A percentile compares a stretch with the other conserved stretches of the same genome.
Evolutionary conservation across 768 basidiomycete species (phyloP).

Genomic region (Kwoniella heveanensis): DNA sequence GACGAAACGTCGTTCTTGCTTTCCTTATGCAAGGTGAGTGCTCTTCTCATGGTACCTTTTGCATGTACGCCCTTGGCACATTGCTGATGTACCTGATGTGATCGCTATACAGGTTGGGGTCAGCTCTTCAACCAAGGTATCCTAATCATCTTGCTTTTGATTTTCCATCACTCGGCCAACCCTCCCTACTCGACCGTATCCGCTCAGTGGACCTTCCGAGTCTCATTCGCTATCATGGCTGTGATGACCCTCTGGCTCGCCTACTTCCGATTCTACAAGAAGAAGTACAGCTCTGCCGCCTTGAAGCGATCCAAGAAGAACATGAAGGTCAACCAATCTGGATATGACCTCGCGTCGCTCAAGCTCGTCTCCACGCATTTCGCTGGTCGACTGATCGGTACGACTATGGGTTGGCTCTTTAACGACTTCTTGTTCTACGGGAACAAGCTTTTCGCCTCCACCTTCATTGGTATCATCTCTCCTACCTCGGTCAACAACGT

Average conservation of each 20-base stretch:
- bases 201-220: slow-evolving; percentile 58
- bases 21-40: slow-evolving; percentile 58
- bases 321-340: slow-evolving; percentile 52
- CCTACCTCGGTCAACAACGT: slow-evolving; percentile 53
- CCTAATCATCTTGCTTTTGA: slow-evolving; percentile 57
- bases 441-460: slow-evolving; percentile 57
- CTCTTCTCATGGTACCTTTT: not conserved
- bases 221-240: slow-evolving; percentile 58
- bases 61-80: no score
- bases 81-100: no score
- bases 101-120: slow-evolving; percentile 52
- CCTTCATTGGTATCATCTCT: slow-evolving; percentile 58
- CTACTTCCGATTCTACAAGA: slow-evolving; percentile 58
- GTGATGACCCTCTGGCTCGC: slow-evolving; percentile 58
- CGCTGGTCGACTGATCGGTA: slow-evolving; percentile 45
- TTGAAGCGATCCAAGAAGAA: slow-evolving; percentile 54
- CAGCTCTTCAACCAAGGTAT: slow-evolving; percentile 56
- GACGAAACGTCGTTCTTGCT: slow-evolving; percentile 57
- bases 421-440: slow-evolving; percentile 58
- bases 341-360: slow-evolving; percentile 57
- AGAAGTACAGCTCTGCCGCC: slow-evolving; percentile 53
- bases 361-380: slow-evolving; percentile 56
- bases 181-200: slow-evolving; percentile 51
- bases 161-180: slow-evolving; percentile 54
- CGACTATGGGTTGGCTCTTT: slow-evolving; percentile 56